phyloP scores from a whole-genome alignment of 1,284 basidiomycete genomes.

The Sporisorium graminicola region DNA sequence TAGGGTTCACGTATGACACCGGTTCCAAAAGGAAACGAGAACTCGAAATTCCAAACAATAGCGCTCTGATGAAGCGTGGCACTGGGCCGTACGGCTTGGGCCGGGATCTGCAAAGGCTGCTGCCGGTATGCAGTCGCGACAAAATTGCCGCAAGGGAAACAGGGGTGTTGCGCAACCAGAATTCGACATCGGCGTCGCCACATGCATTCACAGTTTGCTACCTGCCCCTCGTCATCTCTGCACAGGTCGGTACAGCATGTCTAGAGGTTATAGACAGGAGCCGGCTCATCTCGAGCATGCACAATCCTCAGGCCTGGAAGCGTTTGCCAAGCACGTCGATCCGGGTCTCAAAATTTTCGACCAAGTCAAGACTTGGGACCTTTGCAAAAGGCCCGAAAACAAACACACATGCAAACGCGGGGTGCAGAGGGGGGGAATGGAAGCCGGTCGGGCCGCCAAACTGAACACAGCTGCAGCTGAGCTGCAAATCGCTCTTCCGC shows the following conservation, averaged over 20 bases:
- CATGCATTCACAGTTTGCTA: not conserved
- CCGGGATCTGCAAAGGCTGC: not conserved
- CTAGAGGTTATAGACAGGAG: slow-evolving; percentile 11
- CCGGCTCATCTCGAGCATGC: not conserved
- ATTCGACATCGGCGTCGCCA: not conserved
- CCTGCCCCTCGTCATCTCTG: not conserved
- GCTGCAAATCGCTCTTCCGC: not conserved
- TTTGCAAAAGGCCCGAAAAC: not conserved
- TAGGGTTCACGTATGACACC: slow-evolving; percentile 27
- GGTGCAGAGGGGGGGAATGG: slow-evolving; percentile 4
- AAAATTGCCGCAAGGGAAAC: not conserved
- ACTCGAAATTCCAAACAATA: not conserved
- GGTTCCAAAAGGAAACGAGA: not conserved
- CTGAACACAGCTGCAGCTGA: slow-evolving; percentile 13
- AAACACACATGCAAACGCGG: slow-evolving; percentile 19
- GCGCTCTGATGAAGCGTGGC: too few species aligned
- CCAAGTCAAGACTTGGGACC: not conserved
- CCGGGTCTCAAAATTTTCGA: not conserved
- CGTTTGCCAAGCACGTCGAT: not conserved
- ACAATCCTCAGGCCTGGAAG: not conserved
- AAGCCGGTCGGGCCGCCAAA: slow-evolving; percentile 41
- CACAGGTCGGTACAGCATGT: slow-evolving; percentile 2
- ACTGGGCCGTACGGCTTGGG: too few species aligned
- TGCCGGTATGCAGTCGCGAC: not conserved
- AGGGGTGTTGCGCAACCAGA: not conserved